Base-by-base conservation (phyloP, 2,329 filamentous ascomycete species). In the Shiraia bambusicola region DNA sequence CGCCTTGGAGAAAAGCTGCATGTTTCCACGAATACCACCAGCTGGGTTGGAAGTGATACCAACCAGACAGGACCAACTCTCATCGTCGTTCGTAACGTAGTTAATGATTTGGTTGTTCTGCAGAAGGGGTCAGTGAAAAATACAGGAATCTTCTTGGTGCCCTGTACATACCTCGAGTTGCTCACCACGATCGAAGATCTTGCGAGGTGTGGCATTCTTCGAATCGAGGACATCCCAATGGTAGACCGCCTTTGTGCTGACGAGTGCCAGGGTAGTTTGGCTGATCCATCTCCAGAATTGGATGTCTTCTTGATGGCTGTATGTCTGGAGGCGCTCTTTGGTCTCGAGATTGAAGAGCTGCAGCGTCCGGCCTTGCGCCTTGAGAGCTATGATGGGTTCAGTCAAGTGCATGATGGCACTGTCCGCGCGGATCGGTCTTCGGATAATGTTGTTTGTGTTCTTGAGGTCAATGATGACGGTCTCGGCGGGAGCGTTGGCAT, bases 371-470 rank as follows among this genome's bases (percentile, higher is more conserved):
- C 86, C 87, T 71, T 96, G 89, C 34, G 93, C 92, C 75, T 95
- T 95, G 58, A 98, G 81, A 50, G 94, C 93, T 65, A 98, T 97
- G 69, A 98, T 88, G 71, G 95, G 89, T 69, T 86, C 88, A 60
- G 81, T 86, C 88, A 89, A 95, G 81, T 98, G 93, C 93, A 98
- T 97, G 69, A 98, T 95, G 62, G 94, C 93, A 82, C 91, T 97
- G 76, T 98, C 93, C 65, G 93, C 93, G 78, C 95, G 97, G 78
- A 98, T 98, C 34, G 92, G 89, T 68, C 92, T 83, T 64, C 88
- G 86, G 60, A 89, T 93, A 70, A 96, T 84, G 77, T 93, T 92
- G 82, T 95, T 96, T 76, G 84, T 84, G 75, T 96, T 94, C 75
- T 97, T 96, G 67, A 98, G 86, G 73, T 98, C 88, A 74, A 98